Conservation (phyloP, 495 filamentous ascomycete species). For the Aspergillus nidulans region DNA sequence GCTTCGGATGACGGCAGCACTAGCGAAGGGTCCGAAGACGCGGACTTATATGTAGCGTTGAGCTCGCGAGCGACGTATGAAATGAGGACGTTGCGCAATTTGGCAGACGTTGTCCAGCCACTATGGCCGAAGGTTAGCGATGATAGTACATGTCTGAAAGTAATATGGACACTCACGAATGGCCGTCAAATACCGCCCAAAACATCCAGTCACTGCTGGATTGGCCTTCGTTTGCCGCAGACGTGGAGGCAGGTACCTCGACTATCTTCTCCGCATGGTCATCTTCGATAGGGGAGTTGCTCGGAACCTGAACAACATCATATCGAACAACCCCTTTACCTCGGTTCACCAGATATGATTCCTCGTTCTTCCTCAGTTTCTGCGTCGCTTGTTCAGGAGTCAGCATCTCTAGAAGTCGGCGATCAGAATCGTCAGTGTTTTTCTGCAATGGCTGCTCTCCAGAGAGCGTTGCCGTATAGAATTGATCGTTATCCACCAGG, state of each 20-base stretch:
- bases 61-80: conserved; percentile 89
- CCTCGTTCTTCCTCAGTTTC: conserved; percentile 82
- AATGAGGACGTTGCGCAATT: conserved; percentile 86
- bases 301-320: conserved; percentile 90
- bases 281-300: conserved; percentile 97
- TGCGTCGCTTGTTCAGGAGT: conserved; percentile 91
- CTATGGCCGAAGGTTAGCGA: conserved; percentile 38
- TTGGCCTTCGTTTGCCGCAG: conserved; percentile 45
- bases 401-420: conserved; percentile 87
- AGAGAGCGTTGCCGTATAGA: conserved; percentile 77
- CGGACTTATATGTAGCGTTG: conserved; percentile 83
- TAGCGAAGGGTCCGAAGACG: conserved; percentile 55
- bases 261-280: conserved; percentile 97
- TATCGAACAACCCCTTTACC: conserved; percentile 91
- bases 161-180: conserved; percentile 58
- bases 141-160: background rate
- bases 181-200: conserved; percentile 98
- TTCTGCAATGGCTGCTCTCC: conserved; percentile 82
- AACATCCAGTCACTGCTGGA: conserved; percentile 96
- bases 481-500: conserved; percentile 75
- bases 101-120: conserved; percentile 97
- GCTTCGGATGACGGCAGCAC: conserved; percentile 64
- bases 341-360: conserved; percentile 85
- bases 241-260: conserved; percentile 64
- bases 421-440: conserved; percentile 72